Percentiles rank a stretch among this genome's conserved stretches.
These are phyloP conservation scores for Thoreauomyces humboldtii DNA, from an alignment of 192 early-diverging fungal genomes.

Conservation along the genomic window DNA sequence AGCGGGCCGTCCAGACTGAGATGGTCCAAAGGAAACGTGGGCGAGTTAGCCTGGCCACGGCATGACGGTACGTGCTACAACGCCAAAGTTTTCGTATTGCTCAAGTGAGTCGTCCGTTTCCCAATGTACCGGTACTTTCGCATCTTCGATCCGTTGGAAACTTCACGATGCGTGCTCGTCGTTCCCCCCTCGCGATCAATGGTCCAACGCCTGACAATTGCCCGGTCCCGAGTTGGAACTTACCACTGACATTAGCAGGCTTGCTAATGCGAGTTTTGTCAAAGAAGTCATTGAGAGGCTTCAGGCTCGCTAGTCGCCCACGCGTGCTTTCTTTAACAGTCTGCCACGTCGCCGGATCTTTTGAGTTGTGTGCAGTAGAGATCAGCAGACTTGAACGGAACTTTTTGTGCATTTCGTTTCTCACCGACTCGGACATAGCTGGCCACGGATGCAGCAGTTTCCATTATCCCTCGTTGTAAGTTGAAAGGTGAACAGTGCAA, in stretches of 20 bases:
- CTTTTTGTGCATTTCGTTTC: neutral
- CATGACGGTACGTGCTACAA: neutral
- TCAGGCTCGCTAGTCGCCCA: slow-evolving; percentile 24
- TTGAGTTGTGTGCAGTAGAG: neutral
- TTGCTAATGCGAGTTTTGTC: slow-evolving; percentile 34
- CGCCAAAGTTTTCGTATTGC: neutral
- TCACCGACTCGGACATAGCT: slow-evolving; percentile 8
- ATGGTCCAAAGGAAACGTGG: neutral
- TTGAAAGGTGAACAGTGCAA: no score
- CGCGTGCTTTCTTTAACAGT: slow-evolving; percentile 26
- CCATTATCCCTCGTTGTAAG: neutral
- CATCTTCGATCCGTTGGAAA: no score
- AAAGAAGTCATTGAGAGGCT: slow-evolving; percentile 39
- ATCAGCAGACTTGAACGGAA: neutral
- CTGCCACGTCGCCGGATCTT: slow-evolving; percentile 26
- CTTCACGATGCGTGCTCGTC: no score
- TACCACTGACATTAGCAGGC: slow-evolving; percentile 18
- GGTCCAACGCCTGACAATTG: neutral
- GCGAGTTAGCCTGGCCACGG: neutral
- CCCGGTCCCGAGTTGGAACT: neutral
- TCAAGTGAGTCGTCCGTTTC: no score
- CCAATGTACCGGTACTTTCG: no score
- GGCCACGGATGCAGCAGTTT: neutral
- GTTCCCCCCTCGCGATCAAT: no score
- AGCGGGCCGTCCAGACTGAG: slow-evolving; percentile 27